Evolutionary conservation across 306 rosid genomes (phyloP).

Genomic region (Rosa lucieae): DNA sequence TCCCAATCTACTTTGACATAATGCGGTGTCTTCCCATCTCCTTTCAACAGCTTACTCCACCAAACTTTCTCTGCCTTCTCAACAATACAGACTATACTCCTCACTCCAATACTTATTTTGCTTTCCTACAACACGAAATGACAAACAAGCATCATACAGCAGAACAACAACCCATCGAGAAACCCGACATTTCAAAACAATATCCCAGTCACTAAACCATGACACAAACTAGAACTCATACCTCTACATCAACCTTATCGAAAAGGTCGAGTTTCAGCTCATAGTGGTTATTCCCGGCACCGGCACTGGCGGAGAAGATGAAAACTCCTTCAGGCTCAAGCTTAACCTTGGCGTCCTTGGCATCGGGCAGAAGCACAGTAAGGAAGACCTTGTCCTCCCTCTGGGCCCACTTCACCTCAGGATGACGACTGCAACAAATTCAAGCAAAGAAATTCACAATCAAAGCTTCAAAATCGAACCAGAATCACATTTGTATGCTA

Average conservation of each 20-base stretch:
- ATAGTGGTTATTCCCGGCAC: constrained; percentile 57
- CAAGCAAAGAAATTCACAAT: not conserved
- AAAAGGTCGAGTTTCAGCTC: constrained; percentile 83
- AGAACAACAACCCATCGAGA: not conserved
- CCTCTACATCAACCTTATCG: constrained; percentile 89
- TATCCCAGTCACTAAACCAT: not conserved
- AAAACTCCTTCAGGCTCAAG: constrained; percentile 84
- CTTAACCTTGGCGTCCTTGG: constrained; percentile 82
- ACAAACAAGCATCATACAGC: not conserved
- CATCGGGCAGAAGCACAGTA: constrained; percentile 82
- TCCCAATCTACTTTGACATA: constrained; percentile 94
- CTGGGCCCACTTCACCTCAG: constrained; percentile 99
- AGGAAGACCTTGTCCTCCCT: constrained; percentile 84
- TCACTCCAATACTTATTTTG: constrained; percentile 75
- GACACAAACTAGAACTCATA: constrained; percentile 24
- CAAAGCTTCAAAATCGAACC: not conserved
- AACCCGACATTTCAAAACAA: not conserved
- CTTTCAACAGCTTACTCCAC: constrained; percentile 82
- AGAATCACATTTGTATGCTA: not conserved
- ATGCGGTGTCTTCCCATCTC: constrained; percentile 80
- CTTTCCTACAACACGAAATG: constrained; percentile 55
- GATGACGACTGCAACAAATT: constrained; percentile 72
- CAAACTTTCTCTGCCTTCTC: constrained; percentile 84
- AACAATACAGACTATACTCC: constrained; percentile 70
- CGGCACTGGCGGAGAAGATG: constrained; percentile 76